These are phyloP conservation scores for Simmondsia chinensis DNA, from an alignment of 148 eudicot genomes.

Conservation along the genomic window DNA sequence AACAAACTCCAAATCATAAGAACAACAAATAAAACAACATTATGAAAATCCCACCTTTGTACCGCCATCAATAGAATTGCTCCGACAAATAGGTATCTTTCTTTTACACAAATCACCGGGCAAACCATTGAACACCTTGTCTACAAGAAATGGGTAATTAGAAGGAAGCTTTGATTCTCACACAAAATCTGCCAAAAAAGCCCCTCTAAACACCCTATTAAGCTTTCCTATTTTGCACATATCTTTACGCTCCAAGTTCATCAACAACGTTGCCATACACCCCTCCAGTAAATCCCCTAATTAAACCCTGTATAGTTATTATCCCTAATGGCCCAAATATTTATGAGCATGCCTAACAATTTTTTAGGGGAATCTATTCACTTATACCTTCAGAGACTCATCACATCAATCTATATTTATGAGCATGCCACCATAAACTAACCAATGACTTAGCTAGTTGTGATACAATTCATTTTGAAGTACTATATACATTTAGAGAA, in stretches of 20 bases:
- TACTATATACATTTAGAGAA: no score
- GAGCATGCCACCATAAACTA: no score
- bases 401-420: no score
- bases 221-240: slow-evolving; percentile 56
- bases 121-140: slow-evolving; percentile 30
- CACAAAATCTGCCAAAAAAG: slow-evolving; percentile 80
- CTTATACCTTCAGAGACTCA: no score
- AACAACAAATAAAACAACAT: no score
- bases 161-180: slow-evolving; percentile 78
- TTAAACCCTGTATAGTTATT: no score
- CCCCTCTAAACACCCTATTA: slow-evolving; percentile 48
- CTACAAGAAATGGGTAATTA: slow-evolving; percentile 36
- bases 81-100: slow-evolving; percentile 48
- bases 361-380: no score
- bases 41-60: slow-evolving; percentile 37
- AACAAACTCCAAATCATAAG: no score
- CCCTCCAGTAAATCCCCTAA: slow-evolving; percentile 84
- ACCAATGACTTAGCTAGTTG: no score
- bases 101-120: slow-evolving; percentile 36
- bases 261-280: slow-evolving; percentile 57
- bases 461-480: no score
- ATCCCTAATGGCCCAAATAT: no score
- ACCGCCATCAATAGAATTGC: slow-evolving; percentile 54
- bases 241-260: slow-evolving; percentile 51
- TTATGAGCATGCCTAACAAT: no score